Percentiles rank a stretch among this genome's conserved stretches.
These are phyloP conservation scores for Russula brevipes DNA, from an alignment of 768 basidiomycete genomes.

Conservation along the genomic window DNA sequence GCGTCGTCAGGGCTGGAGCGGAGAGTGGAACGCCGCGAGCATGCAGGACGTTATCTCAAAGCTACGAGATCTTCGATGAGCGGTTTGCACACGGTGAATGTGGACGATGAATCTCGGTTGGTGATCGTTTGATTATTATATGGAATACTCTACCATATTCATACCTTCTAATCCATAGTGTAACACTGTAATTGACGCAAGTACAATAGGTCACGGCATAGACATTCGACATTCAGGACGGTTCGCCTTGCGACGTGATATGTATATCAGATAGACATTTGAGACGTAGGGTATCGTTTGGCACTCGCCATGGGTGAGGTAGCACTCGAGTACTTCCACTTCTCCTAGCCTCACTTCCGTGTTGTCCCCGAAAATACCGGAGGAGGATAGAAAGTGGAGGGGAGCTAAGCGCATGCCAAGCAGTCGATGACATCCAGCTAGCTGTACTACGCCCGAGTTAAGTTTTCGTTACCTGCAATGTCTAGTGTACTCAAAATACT, in stretches of 20 bases:
- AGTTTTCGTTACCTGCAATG: too few species aligned
- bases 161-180: neutral
- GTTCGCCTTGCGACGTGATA: neutral
- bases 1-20: constrained; percentile 24
- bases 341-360: too few species aligned
- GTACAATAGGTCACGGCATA: too few species aligned
- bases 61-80: constrained; percentile 21
- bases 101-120: neutral
- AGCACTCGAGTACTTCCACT: too few species aligned
- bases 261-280: neutral
- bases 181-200: neutral
- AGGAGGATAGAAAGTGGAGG: too few species aligned
- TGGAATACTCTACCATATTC: neutral
- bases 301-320: too few species aligned
- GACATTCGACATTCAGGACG: neutral
- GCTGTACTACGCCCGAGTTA: too few species aligned
- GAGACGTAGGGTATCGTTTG: too few species aligned
- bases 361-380: too few species aligned
- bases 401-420: too few species aligned
- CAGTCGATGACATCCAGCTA: too few species aligned
- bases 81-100: neutral
- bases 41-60: constrained; percentile 23
- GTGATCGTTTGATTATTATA: neutral
- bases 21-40: constrained; percentile 25
- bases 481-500: too few species aligned